Conservation (phyloP, 768 basidiomycete species). For the Pleurotus pulmonarius region DNA sequence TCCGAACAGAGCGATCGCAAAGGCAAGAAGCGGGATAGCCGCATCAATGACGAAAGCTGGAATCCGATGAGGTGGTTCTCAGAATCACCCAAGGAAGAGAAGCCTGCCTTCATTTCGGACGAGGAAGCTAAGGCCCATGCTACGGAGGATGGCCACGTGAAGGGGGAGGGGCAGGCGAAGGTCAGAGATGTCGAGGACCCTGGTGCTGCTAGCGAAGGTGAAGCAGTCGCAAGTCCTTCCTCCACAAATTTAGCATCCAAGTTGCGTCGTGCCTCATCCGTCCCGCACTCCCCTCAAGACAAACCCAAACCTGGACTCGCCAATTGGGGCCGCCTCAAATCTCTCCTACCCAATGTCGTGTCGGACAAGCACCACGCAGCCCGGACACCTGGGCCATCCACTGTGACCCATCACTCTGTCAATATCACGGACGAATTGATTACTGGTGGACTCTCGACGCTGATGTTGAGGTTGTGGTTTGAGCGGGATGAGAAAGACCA, state of each 20-base stretch:
- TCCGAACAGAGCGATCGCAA: slow-evolving; percentile 47
- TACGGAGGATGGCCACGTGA: too few relatives aligned
- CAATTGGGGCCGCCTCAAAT: slow-evolving; percentile 65
- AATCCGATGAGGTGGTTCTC: slow-evolving; percentile 52
- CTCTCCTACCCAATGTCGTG: slow-evolving; percentile 57
- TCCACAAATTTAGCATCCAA: neutral
- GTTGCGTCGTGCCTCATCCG: slow-evolving; percentile 29
- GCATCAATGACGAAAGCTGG: slow-evolving; percentile 47
- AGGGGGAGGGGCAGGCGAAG: too few relatives aligned
- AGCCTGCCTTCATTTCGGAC: slow-evolving; percentile 26
- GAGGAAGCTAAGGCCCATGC: slow-evolving; percentile 7
- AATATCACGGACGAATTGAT: slow-evolving; percentile 84
- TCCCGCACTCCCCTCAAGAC: slow-evolving; percentile 22
- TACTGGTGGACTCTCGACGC: slow-evolving; percentile 70
- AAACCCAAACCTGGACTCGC: slow-evolving; percentile 24
- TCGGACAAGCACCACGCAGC: slow-evolving; percentile 23
- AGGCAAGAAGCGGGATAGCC: slow-evolving; percentile 49
- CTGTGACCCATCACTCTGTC: slow-evolving; percentile 49
- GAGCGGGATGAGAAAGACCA: slow-evolving; percentile 85
- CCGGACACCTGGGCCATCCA: slow-evolving; percentile 38
- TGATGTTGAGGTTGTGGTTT: slow-evolving; percentile 81
- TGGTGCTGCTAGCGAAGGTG: neutral
- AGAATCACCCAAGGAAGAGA: slow-evolving; percentile 49
- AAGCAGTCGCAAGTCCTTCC: neutral
- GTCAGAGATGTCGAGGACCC: neutral